Conservation (phyloP, 2,329 filamentous ascomycete species). For the Venturia nashicola region DNA sequence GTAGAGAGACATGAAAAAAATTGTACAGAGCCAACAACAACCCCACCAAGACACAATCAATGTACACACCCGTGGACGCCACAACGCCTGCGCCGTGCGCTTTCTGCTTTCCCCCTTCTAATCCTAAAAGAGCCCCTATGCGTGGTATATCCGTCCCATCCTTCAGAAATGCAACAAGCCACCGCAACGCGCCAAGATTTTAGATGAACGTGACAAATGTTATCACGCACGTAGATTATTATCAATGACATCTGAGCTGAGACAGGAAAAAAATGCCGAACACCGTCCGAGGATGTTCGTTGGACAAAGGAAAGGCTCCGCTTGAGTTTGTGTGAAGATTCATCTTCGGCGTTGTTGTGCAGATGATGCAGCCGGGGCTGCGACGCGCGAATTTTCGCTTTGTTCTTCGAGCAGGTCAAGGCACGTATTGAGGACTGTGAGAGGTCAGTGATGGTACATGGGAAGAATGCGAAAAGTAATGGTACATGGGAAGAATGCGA, state of each 20-base stretch:
- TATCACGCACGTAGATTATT: neutral
- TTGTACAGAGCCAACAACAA: neutral
- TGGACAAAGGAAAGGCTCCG: neutral
- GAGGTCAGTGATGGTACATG: neutral
- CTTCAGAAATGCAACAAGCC: neutral
- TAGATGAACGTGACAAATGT: neutral
- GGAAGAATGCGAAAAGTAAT: neutral
- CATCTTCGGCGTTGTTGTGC: conserved; percentile 1
- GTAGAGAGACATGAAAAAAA: neutral
- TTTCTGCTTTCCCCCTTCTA: neutral
- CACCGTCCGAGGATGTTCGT: neutral
- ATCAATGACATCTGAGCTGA: neutral
- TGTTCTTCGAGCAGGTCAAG: conserved; percentile 39
- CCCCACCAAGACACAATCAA: neutral
- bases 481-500: no score
- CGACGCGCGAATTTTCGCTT: neutral
- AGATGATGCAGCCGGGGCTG: neutral
- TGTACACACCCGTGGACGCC: neutral
- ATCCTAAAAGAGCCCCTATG: neutral
- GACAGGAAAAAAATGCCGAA: neutral
- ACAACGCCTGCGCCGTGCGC: conserved; percentile 2
- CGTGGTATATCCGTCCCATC: conserved; percentile 4
- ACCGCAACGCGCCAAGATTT: conserved; percentile 1
- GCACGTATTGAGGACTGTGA: conserved; percentile 39
- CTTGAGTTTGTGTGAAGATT: neutral